phyloP scores from a whole-genome alignment of 495 filamentous ascomycete genomes.

The Rhizodiscina lignyota region DNA sequence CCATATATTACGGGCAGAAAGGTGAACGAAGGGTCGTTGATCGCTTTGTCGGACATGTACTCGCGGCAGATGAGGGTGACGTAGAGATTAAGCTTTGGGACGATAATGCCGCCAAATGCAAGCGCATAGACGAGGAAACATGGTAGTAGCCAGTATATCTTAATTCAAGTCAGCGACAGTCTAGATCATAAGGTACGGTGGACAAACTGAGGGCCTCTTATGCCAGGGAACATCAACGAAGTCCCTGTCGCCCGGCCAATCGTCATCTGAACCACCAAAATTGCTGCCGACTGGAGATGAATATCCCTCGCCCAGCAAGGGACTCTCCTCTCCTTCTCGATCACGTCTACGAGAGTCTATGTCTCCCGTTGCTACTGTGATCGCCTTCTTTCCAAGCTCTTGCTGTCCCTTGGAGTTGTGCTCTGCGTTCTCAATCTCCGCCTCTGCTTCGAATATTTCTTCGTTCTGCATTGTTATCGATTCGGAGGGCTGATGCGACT shows the following conservation, averaged over 20 bases:
- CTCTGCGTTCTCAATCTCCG: conserved; percentile 21
- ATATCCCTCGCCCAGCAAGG: not conserved
- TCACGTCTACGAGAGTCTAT: not conserved
- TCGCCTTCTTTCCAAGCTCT: not conserved
- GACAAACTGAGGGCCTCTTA: conserved; percentile 51
- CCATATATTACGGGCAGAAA: conserved; percentile 50
- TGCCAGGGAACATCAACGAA: conserved; percentile 53
- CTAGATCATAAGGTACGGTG: not conserved
- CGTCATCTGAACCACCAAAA: not conserved
- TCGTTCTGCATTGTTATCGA: conserved; percentile 17
- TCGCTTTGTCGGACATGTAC: conserved; percentile 48
- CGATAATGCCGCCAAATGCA: conserved; percentile 66
- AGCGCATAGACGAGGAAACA: conserved; percentile 63
- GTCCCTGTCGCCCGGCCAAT: conserved; percentile 33
- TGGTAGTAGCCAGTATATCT: conserved; percentile 76
- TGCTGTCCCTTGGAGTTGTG: too few relatives aligned
- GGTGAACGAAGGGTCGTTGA: conserved; percentile 38
- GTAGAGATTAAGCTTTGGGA: conserved; percentile 69
- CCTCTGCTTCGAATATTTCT: conserved; percentile 14
- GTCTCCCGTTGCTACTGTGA: not conserved
- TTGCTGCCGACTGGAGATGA: not conserved
- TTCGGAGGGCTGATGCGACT: too few relatives aligned
- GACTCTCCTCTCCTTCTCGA: not conserved
- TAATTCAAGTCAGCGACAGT: conserved; percentile 1
- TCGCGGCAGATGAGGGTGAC: conserved; percentile 63